Evolutionary conservation across 805 yeast species (phyloP).

Genomic region (Candida broadrunensis): DNA sequence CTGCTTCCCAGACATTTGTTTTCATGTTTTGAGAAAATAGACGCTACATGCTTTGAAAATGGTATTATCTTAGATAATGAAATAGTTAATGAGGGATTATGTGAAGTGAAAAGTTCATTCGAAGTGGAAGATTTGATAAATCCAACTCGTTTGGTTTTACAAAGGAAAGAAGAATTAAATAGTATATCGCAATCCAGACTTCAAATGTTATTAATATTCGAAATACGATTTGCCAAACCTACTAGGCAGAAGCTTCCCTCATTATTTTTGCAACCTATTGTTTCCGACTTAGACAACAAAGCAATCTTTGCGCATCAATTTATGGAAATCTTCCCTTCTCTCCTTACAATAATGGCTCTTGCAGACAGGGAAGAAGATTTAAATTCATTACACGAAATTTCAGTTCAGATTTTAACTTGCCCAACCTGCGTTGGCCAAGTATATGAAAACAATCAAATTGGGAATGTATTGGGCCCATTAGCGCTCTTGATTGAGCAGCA

Average conservation of each 20-base stretch:
- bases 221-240: slow-evolving; percentile 54
- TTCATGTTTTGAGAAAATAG: slow-evolving; percentile 13
- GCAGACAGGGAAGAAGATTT: slow-evolving; percentile 51
- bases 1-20: slow-evolving; percentile 22
- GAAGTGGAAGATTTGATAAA: slow-evolving; percentile 11
- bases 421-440: slow-evolving; percentile 41
- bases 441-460: slow-evolving; percentile 36
- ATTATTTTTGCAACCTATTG: slow-evolving; percentile 52
- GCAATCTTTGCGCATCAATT: slow-evolving; percentile 50
- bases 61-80: slow-evolving; percentile 28
- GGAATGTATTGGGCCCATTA: slow-evolving; percentile 47
- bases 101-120: slow-evolving; percentile 11
- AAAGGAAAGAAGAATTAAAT: slow-evolving; percentile 11
- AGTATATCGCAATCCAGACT: slow-evolving; percentile 44
- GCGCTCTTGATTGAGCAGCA: slow-evolving; percentile 40
- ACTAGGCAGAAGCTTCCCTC: slow-evolving; percentile 48
- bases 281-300: slow-evolving; percentile 50
- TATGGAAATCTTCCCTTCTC: slow-evolving; percentile 50
- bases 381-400: slow-evolving; percentile 26
- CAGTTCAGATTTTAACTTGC: slow-evolving; percentile 43
- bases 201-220: slow-evolving; percentile 57
- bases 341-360: slow-evolving; percentile 45
- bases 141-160: slow-evolving; percentile 12
- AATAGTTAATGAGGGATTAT: slow-evolving; percentile 20
- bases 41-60: slow-evolving; percentile 24